Percentiles rank a stretch among this genome's conserved stretches.
phyloP scores from a whole-genome alignment of 2,329 filamentous ascomycete genomes.

The Colletotrichum navitas region DNA sequence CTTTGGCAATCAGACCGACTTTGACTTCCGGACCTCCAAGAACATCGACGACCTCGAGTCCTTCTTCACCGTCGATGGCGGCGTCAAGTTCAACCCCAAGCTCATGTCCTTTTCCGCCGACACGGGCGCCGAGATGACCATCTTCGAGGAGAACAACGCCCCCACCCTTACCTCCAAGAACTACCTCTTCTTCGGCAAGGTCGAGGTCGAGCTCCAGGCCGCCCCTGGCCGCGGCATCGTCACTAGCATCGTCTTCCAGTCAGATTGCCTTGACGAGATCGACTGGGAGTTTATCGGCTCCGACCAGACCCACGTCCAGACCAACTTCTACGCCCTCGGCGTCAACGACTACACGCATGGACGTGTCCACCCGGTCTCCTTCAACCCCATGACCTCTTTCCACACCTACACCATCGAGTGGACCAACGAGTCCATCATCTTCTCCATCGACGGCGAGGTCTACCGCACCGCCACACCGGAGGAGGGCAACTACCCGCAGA shows the following conservation, averaged over 20 bases:
- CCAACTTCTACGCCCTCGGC: constrained; percentile 68
- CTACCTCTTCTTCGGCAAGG: constrained; percentile 66
- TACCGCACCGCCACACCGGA: constrained; percentile 62
- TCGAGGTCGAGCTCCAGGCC: constrained; percentile 61
- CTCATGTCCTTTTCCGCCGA: constrained; percentile 52
- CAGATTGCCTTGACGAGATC: constrained; percentile 65
- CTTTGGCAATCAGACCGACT: constrained; percentile 35
- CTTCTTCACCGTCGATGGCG: constrained; percentile 68
- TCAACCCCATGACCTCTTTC: constrained; percentile 55
- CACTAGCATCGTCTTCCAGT: constrained; percentile 62
- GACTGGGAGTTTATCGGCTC: constrained; percentile 61
- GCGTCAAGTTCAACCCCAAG: constrained; percentile 56
- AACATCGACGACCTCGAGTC: constrained; percentile 52
- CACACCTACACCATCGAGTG: constrained; percentile 79
- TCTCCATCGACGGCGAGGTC: constrained; percentile 67
- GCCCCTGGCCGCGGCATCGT: constrained; percentile 63
- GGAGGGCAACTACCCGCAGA: constrained; percentile 74
- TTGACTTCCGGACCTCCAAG: constrained; percentile 46
- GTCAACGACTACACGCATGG: constrained; percentile 67
- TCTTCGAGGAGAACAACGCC: constrained; percentile 60
- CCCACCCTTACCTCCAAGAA: constrained; percentile 60
- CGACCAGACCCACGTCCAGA: constrained; percentile 54
- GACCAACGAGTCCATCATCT: constrained; percentile 69
- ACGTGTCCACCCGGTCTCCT: constrained; percentile 60
- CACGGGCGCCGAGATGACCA: constrained; percentile 63